phyloP scores from a whole-genome alignment of 73 alveolate species.

The Paramecium biaurelia region DNA sequence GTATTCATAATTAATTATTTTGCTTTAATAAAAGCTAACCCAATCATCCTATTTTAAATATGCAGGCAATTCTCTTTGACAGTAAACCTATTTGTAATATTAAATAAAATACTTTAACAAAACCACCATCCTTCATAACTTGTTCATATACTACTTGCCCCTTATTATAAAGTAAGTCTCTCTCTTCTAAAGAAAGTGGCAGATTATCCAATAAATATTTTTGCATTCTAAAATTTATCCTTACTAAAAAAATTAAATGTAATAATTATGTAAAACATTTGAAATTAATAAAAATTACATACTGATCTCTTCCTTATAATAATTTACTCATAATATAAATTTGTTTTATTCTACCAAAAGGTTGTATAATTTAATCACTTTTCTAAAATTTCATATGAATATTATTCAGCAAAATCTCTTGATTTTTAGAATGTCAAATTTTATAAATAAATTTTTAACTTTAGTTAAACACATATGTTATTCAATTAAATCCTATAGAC shows the following conservation, averaged over 20 bases:
- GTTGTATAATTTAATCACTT: too few species aligned
- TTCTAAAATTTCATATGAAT: too few species aligned
- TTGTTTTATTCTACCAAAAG: too few species aligned
- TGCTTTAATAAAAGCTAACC: background rate
- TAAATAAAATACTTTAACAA: background rate
- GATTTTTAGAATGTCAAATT: too few species aligned
- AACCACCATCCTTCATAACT: background rate
- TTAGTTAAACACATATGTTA: too few species aligned
- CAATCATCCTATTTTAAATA: background rate
- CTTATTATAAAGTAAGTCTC: background rate
- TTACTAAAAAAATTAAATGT: background rate
- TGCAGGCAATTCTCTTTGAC: background rate
- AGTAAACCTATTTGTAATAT: background rate
- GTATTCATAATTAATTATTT: background rate
- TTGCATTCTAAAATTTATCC: conserved; percentile 23
- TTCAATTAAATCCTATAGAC: too few species aligned
- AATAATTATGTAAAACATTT: background rate
- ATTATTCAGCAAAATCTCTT: too few species aligned
- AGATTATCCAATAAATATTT: background rate
- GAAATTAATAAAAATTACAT: background rate
- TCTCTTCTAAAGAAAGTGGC: background rate
- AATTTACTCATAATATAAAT: background rate
- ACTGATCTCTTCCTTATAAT: background rate
- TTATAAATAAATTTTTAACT: too few species aligned
- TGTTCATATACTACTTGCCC: background rate